Evolutionary conservation across 2,329 filamentous ascomycete species (phyloP), one percentile per base, ranked within the genome.

Genomic region (Furcasterigmium sp.): DNA sequence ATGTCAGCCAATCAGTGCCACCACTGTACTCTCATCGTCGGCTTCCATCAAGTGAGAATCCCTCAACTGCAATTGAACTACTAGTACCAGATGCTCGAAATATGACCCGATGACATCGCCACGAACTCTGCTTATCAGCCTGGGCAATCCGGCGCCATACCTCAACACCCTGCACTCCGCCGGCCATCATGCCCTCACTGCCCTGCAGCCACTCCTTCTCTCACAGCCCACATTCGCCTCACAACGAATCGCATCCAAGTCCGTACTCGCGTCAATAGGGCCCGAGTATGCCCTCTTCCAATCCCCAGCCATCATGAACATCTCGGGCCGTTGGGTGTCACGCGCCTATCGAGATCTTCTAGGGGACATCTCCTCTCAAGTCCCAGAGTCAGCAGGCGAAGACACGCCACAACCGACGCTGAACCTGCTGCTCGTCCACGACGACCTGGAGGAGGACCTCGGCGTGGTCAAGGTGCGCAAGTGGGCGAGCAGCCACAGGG

Each of bases 61-160:
- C n/a, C n/a, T n/a, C n/a, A n/a, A n/a, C n/a, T n/a, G n/a, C n/a
- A n/a, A n/a, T n/a, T n/a, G n/a, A n/a, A n/a, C n/a, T n/a, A n/a
- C n/a, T n/a, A n/a, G n/a, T n/a, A n/a, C n/a, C n/a, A n/a, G n/a
- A n/a, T n/a, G n/a, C n/a, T n/a, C n/a, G n/a, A n/a, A n/a, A n/a
- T n/a, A 26, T 26, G 23, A 7, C 7, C 25, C 44, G 17, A 51
- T 53, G 49, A 53, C 53, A 19, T 51, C 53, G n/a, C 59, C 68
- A 37, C 77, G 75, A 30, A 80, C 95, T 53, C 79, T 97, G 44
- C 74, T 97, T 55, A 78, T 90, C 68, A 93, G 88, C 49, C 77
- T 98, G 49, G 93, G 93, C 53, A 97, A 97, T 55, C 89, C 87
- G 7, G 72, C 76, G 7, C 70, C 80, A 3, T 91, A 91, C 63